Base-by-base conservation (phyloP, 2,329 filamentous ascomycete genomes). In the Colletotrichum noveboracense region DNA sequence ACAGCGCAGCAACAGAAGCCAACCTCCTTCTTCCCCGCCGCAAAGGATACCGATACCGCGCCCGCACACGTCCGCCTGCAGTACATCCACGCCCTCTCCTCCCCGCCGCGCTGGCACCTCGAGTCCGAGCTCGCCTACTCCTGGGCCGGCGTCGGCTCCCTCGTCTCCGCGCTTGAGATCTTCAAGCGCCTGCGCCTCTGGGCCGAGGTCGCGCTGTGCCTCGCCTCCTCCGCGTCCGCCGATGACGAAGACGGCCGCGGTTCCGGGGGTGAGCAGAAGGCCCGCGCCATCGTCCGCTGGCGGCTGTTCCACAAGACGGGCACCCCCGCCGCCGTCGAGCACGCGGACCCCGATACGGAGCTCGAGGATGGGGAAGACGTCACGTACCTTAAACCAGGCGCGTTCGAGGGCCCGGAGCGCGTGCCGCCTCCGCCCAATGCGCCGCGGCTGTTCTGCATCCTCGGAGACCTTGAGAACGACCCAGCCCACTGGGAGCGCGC, bases 111-210 rank as follows among this genome's bases (percentile, higher is more conserved):
- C 67, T 99, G 97, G 97, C 95, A 98, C 80, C 90, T 99, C 1
- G 97, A 99, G 82, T 94, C 96, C 0, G 97, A 99, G 82, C 89
- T 99, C 16, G 97, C 97, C 2, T 93, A 95, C 76, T 92, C 96
- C n/a, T 99, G 97, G 97, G 94, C 96, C 1, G 91, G 92, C 64
- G 91, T 98, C 4, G 97, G 97, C 12, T 97, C 96, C 55, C 87
- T 99, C 3, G 90, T 95, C 5, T 98, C 96, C 1, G 97, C 97
- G 0, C 90, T 99, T 2, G 97, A 98, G 76, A 98, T 99, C 76
- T 99, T 98, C 85, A 96, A 98, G 85, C 91, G 97, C 5, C 87
- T 99, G 21, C 93, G 96, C 72, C 93, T 98, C 83, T 98, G 97
- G 96, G 95, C 97, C 2, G 97, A 99, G 85, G 95, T 96, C 6